Conservation (phyloP, 2,329 filamentous ascomycete species). For the Beauveria sp. region DNA sequence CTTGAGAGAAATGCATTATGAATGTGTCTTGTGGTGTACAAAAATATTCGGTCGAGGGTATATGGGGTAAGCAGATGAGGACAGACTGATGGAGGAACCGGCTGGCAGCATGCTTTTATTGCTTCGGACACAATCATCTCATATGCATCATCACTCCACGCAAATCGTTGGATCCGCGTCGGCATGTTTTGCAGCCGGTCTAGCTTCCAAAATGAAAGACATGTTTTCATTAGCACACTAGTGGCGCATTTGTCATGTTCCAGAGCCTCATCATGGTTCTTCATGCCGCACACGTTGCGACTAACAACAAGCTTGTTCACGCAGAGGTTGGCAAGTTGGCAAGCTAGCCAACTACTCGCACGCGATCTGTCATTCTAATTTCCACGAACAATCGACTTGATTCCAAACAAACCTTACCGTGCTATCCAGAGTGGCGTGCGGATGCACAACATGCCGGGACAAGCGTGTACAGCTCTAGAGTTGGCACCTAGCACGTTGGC, state of each 20-base stretch:
- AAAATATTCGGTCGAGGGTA: neutral
- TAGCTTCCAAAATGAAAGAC: neutral
- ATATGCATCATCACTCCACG: neutral
- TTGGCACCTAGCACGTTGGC: neutral
- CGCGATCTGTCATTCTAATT: neutral
- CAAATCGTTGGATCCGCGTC: neutral
- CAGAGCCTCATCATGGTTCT: neutral
- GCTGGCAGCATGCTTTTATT: slow-evolving; percentile 3
- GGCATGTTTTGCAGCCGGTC: neutral
- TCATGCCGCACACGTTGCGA: neutral
- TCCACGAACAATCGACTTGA: neutral
- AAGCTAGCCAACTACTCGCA: neutral
- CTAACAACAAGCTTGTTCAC: neutral
- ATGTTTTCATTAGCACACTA: neutral
- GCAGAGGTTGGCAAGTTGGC: neutral
- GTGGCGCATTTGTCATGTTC: neutral
- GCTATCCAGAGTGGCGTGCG: neutral
- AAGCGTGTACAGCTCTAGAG: neutral
- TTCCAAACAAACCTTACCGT: slow-evolving; percentile 1
- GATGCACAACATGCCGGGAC: neutral
- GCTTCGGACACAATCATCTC: too few species aligned
- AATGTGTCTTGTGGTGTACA: neutral
- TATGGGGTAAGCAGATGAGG: neutral
- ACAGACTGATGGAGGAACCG: neutral
- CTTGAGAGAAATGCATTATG: slow-evolving; percentile 14